A percentile compares a stretch with the other conserved stretches of the same genome.
Conservation (phyloP, 1,284 basidiomycete species). For the Sporisorium graminicola region DNA sequence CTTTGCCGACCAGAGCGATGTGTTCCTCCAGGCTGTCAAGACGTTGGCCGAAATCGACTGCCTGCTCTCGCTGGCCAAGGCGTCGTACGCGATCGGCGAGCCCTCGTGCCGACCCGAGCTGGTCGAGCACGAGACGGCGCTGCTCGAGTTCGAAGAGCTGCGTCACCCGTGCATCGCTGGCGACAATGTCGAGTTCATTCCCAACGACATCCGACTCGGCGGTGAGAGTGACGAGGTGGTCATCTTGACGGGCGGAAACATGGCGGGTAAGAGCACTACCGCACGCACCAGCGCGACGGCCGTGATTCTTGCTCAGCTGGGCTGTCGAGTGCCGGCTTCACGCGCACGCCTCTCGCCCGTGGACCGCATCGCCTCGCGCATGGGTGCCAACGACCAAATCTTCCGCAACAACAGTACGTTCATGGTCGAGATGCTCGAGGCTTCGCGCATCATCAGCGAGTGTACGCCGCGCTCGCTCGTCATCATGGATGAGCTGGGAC, state of each 20-base stretch:
- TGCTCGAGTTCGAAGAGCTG: constrained; percentile 82
- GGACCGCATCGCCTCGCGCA: constrained; percentile 93
- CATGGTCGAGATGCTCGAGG: constrained; percentile 70
- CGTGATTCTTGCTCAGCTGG: constrained; percentile 95
- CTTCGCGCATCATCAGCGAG: constrained; percentile 66
- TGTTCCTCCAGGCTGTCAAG: constrained; percentile 69
- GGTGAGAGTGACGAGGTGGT: constrained; percentile 82
- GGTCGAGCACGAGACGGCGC: constrained; percentile 82
- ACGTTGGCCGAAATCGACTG: constrained; percentile 91
- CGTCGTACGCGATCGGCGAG: constrained; percentile 88
- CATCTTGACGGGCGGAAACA: constrained; percentile 93
- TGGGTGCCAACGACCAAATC: constrained; percentile 80
- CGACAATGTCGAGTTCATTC: constrained; percentile 81
- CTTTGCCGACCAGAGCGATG: constrained; percentile 81
- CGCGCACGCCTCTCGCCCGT: constrained; percentile 87
- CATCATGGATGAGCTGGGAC: constrained; percentile 69
- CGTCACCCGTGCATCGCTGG: constrained; percentile 79
- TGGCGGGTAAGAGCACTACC: constrained; percentile 74
- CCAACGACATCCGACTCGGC: constrained; percentile 91
- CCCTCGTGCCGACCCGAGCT: constrained; percentile 92
- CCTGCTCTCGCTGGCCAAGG: constrained; percentile 89
- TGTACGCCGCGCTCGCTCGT: constrained; percentile 69
- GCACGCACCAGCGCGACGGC: constrained; percentile 98
- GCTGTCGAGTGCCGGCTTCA: constrained; percentile 94
- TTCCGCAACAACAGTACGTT: constrained; percentile 68